Evolutionary conservation across 345 rosid species (phyloP).

Genomic region (Lumnitzera littorea): DNA sequence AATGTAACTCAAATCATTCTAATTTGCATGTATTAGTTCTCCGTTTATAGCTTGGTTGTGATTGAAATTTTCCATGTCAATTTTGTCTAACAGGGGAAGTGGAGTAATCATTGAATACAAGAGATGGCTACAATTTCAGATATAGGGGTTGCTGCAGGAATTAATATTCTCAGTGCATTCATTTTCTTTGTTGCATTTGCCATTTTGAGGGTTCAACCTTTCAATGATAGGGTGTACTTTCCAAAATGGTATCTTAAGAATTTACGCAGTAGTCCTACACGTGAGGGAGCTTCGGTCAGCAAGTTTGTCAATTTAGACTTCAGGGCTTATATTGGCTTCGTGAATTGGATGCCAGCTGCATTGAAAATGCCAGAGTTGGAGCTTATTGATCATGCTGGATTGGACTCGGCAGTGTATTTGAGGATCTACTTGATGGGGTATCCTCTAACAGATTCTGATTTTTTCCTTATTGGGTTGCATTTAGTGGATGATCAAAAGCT

Average conservation of each 20-base stretch:
- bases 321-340: slow-evolving; percentile 58
- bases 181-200: slow-evolving; percentile 78
- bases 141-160: slow-evolving; percentile 71
- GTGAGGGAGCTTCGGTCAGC: slow-evolving; percentile 39
- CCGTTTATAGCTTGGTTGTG: too few relatives aligned
- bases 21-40: too few relatives aligned
- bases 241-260: slow-evolving; percentile 95
- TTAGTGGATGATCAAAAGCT: neutral
- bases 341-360: slow-evolving; percentile 93
- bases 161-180: slow-evolving; percentile 69
- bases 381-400: slow-evolving; percentile 94
- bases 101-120: slow-evolving; percentile 1
- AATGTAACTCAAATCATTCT: too few relatives aligned
- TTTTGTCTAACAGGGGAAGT: slow-evolving; percentile 7
- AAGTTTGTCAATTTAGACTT: slow-evolving; percentile 70
- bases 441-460: neutral
- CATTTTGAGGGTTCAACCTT: slow-evolving; percentile 73
- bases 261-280: slow-evolving; percentile 62
- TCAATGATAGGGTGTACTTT: slow-evolving; percentile 92
- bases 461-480: neutral
- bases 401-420: slow-evolving; percentile 91
- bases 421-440: slow-evolving; percentile 94
- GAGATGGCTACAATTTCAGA: slow-evolving; percentile 85
- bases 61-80: neutral
- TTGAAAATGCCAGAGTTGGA: slow-evolving; percentile 93